Percentiles rank a stretch among this genome's conserved stretches.
Evolutionary conservation across 345 rosid species (phyloP).

Genomic region (Murraya paniculata): DNA sequence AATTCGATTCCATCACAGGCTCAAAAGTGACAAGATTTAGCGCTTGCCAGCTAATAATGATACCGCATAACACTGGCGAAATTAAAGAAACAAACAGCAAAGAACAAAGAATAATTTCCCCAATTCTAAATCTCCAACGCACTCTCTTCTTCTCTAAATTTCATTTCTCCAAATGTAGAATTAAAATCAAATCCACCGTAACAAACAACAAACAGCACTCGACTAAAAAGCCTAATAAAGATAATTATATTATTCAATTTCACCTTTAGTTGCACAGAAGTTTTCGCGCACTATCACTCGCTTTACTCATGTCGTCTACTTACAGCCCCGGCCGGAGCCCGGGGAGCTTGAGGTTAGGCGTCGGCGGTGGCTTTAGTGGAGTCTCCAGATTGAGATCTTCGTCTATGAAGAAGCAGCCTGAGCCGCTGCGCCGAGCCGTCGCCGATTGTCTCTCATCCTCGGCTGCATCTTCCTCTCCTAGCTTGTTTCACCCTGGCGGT

Average conservation of each 20-base stretch:
- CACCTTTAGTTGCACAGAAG: background rate
- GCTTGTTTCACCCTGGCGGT: conserved; percentile 52
- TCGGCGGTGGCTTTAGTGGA: conserved; percentile 29
- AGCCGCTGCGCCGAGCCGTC: conserved; percentile 90
- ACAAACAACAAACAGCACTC: background rate
- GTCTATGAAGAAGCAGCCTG: conserved; percentile 79
- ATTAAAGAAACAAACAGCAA: conserved; percentile 7
- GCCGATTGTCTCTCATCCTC: conserved; percentile 76
- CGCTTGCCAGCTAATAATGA: conserved; percentile 47
- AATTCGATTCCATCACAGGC: background rate
- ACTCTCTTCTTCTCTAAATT: background rate
- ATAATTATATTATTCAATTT: background rate
- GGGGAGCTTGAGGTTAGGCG: conserved; percentile 54
- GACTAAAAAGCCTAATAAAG: background rate
- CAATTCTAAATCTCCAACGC: background rate
- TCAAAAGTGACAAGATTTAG: conserved; percentile 15
- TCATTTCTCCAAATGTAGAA: conserved; percentile 30
- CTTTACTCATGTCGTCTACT: conserved; percentile 39
- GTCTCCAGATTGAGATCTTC: conserved; percentile 87
- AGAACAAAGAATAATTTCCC: conserved; percentile 11
- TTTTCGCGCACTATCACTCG: background rate
- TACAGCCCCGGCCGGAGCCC: conserved; percentile 73
- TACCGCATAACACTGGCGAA: conserved; percentile 23
- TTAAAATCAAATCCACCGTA: background rate
- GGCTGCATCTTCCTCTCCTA: conserved; percentile 40